Percentiles rank a stretch among this genome's conserved stretches.
Evolutionary conservation across 2,329 filamentous ascomycete genomes (phyloP).

Genomic region (Claviceps monticola): DNA sequence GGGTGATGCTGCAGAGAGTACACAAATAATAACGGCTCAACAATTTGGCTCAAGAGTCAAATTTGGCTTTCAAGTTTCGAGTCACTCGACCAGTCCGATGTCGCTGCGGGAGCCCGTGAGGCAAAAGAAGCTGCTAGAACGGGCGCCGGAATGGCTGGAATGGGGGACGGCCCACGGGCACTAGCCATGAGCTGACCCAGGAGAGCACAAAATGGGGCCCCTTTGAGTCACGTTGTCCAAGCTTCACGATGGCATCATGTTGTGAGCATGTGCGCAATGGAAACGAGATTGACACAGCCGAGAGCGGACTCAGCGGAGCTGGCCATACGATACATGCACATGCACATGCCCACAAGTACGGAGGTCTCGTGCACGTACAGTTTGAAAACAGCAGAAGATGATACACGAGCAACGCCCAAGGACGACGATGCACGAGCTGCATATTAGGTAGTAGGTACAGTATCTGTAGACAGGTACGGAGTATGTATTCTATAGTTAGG

Average conservation of each 20-base stretch:
- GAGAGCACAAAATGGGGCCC: background rate
- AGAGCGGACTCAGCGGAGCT: too few relatives aligned
- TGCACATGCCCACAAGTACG: background rate
- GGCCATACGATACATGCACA: background rate
- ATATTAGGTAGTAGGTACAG: too few relatives aligned
- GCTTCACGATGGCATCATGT: constrained; percentile 6
- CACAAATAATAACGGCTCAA: background rate
- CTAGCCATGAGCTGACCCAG: background rate
- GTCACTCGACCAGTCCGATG: background rate
- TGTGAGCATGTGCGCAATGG: background rate
- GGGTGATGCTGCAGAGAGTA: background rate
- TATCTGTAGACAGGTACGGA: too few relatives aligned
- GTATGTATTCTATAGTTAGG: too few relatives aligned
- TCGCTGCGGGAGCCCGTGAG: background rate
- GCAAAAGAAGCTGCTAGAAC: background rate
- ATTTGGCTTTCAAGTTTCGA: background rate
- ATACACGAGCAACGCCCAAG: background rate
- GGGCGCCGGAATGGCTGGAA: background rate
- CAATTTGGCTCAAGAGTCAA: background rate
- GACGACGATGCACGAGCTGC: too few relatives aligned
- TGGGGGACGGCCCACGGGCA: background rate
- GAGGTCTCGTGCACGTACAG: background rate
- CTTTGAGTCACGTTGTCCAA: constrained; percentile 5
- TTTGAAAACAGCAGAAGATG: background rate
- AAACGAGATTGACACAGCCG: background rate